A percentile compares a stretch with the other conserved stretches of the same genome.
These are phyloP conservation scores for Wickerhamiella alocasiicola DNA, from an alignment of 805 yeast species.

Conservation along the genomic window DNA sequence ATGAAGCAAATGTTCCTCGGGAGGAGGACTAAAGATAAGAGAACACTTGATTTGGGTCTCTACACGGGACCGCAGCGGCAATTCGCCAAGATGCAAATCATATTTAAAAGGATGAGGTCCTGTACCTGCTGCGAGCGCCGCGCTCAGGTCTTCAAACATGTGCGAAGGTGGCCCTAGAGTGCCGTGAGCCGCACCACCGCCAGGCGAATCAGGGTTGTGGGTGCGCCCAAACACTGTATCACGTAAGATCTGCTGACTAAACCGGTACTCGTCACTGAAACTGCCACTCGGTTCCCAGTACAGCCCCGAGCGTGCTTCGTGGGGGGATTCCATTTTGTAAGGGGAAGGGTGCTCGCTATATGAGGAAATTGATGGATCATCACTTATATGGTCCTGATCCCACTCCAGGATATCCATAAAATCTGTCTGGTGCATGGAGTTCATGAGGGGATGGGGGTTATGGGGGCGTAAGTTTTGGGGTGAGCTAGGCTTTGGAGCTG, in stretches of 20 bases:
- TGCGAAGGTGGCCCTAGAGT: constrained; percentile 12
- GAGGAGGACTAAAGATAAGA: constrained; percentile 60
- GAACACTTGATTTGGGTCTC: constrained; percentile 87
- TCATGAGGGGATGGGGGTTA: too few species aligned
- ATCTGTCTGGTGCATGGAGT: too few species aligned
- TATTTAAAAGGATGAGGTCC: constrained; percentile 14
- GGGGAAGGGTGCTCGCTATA: constrained; percentile 5
- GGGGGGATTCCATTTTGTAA: background rate
- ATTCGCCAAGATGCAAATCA: constrained; percentile 33
- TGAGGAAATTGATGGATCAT: too few species aligned
- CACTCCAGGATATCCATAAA: too few species aligned
- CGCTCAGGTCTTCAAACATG: constrained; percentile 12
- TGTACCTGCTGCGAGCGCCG: constrained; percentile 7
- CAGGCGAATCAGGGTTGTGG: constrained; percentile 8
- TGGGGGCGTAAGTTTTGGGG: too few species aligned
- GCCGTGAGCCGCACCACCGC: too few species aligned
- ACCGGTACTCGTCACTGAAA: constrained; percentile 9
- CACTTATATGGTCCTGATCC: too few species aligned
- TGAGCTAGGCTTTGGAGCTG: too few species aligned
- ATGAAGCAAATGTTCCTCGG: constrained; percentile 58
- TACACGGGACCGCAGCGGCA: constrained; percentile 78
- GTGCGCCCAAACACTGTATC: constrained; percentile 17
- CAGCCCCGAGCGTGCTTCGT: background rate
- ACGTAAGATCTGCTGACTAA: constrained; percentile 17
- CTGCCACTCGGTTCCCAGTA: constrained; percentile 7